Evolutionary conservation across 1,284 basidiomycete genomes (phyloP).

Genomic region (Trichosporon sp.): DNA sequence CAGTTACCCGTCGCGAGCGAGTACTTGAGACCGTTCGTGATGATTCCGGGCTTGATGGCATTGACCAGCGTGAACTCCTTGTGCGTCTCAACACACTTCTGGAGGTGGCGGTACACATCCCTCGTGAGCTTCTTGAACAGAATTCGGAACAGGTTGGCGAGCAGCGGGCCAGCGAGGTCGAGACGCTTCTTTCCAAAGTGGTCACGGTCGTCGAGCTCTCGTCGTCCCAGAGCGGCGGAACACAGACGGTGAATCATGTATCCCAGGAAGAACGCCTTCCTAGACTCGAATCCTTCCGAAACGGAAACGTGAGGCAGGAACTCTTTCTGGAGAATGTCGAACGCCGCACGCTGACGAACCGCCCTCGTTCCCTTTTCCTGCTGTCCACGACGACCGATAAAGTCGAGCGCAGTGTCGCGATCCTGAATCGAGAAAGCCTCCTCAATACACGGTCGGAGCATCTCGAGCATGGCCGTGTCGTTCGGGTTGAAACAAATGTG

Average conservation of each 20-base stretch:
- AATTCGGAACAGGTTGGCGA: constrained; percentile 96
- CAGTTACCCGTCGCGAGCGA: constrained; percentile 98
- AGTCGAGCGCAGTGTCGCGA: constrained; percentile 87
- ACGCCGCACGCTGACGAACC: constrained; percentile 91
- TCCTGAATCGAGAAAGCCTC: constrained; percentile 99
- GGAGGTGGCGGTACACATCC: constrained; percentile 94
- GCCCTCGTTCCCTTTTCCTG: constrained; percentile 89
- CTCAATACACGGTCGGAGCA: constrained; percentile 98
- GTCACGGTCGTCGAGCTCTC: constrained; percentile 98
- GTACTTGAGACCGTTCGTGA: constrained; percentile 97
- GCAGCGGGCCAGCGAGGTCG: constrained; percentile 90
- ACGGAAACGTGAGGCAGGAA: constrained; percentile 98
- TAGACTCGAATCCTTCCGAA: constrained; percentile 92
- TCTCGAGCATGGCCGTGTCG: constrained; percentile 93
- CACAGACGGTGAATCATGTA: constrained; percentile 98
- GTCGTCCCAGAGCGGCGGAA: constrained; percentile 87
- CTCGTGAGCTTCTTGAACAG: constrained; percentile 95
- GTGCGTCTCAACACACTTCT: constrained; percentile 97
- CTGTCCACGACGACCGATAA: constrained; percentile 97
- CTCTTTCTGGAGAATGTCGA: constrained; percentile 98
- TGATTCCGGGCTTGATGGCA: constrained; percentile 93
- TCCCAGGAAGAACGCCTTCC: constrained; percentile 99
- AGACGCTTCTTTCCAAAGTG: constrained; percentile 99
- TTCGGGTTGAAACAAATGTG: constrained; percentile 99
- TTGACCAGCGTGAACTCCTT: constrained; percentile 91